These are phyloP conservation scores for Heritiera littoralis DNA, from an alignment of 345 rosid genomes.

Conservation along the genomic window DNA sequence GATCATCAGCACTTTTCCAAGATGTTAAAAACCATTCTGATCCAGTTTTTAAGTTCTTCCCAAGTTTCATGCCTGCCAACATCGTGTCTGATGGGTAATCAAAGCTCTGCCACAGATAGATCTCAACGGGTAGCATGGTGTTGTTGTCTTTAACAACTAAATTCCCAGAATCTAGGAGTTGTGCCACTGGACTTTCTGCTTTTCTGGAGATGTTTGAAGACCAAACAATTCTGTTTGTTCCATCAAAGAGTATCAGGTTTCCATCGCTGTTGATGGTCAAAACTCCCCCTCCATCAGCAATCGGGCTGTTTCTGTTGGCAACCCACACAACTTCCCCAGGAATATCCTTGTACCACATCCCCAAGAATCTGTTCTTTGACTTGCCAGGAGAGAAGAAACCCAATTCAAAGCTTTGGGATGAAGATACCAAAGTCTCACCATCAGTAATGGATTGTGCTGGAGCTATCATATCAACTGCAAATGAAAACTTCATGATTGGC, in stretches of 20 bases:
- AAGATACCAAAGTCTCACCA: conserved; percentile 31
- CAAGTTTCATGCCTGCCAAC: conserved; percentile 28
- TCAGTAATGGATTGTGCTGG: conserved; percentile 2
- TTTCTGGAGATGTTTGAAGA: conserved; percentile 25
- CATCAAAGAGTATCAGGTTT: background rate
- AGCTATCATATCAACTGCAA: conserved; percentile 21
- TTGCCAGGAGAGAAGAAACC: conserved; percentile 38
- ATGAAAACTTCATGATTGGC: background rate
- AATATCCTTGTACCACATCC: conserved; percentile 5
- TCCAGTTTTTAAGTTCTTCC: conserved; percentile 20
- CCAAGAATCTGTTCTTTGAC: conserved; percentile 14
- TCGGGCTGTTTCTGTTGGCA: conserved; percentile 2
- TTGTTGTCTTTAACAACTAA: conserved; percentile 27
- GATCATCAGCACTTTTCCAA: background rate
- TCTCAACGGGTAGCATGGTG: background rate
- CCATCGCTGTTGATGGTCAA: conserved; percentile 34
- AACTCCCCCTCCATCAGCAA: conserved; percentile 17
- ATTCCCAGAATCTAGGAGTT: conserved; percentile 37
- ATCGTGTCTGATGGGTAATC: conserved; percentile 27
- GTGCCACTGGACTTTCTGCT: conserved; percentile 12
- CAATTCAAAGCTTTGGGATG: conserved; percentile 33
- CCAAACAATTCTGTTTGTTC: conserved; percentile 28
- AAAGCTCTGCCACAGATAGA: conserved; percentile 38
- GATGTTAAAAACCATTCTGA: background rate
- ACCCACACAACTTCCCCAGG: background rate